Evolutionary conservation across 805 yeast genomes (phyloP), one percentile per base, ranked within the genome.

Genomic region (Vanderwaltozyma tropicalis): DNA sequence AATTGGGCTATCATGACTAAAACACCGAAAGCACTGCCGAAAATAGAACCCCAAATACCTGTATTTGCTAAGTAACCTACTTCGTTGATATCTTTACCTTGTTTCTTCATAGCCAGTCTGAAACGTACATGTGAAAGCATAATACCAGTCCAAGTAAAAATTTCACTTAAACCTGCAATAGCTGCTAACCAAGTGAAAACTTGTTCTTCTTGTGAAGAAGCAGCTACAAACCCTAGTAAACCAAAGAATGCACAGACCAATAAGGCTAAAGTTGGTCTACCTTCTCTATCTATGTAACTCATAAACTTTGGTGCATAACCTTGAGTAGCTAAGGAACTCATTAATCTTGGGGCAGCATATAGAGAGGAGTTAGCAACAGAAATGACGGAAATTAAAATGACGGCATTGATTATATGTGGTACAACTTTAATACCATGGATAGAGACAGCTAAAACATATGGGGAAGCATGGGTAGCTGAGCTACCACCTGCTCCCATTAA

Each of bases 341-440:
- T 53, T 9, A 85, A 68, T 67, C 89, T 72, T 35, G 87, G 78
- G 43, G 78, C 72, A n/a, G 80, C 83, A 55, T 70, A 81, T 30
- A 80, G 74, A 2, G 87, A 74, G 18, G 86, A 75, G 64, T 80
- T 81, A 47, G 86, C 87, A 37, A 80, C 88, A 7, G 87, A 80
- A 39, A 79, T 59, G 20, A 81, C 85, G 3, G 88, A 78, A 41
- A 80, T 59, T 62, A 81, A 64, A 47, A 81, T 79, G 31, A 80
- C 85, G 16, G 76, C 84, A 54, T 81, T 81, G 66, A 81, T 78
- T 44, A 81, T 72, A 37, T 78, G 74, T 36, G 88, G 88, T 34
- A 80, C 68, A 30, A 75, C 81, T 34, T 62, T 63, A 46, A 80
- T 74, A 48, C 80, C 79, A 21, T 72, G 81, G 38, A 68, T 62